A percentile compares a stretch with the other conserved stretches of the same genome.
These are phyloP conservation scores for Berkeleyomyces rouxiae DNA, from an alignment of 2,329 filamentous ascomycete genomes.

Conservation along the genomic window DNA sequence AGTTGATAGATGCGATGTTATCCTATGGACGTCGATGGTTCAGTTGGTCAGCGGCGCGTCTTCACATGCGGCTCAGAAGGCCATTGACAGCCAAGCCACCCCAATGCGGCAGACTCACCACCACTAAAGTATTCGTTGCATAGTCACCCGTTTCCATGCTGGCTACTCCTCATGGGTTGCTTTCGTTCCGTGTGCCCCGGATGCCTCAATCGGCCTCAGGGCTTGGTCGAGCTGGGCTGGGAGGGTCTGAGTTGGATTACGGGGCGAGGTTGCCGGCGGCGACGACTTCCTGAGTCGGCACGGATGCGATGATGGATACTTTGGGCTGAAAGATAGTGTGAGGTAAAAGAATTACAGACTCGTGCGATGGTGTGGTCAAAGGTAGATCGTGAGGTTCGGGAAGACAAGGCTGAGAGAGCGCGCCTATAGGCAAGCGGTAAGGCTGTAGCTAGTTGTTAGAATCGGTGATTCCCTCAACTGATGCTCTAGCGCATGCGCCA, in stretches of 20 bases:
- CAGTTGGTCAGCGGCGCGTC: slow-evolving; percentile 5
- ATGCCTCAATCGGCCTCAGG: slow-evolving; percentile 13
- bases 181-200: slow-evolving; percentile 1
- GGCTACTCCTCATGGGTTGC: slow-evolving; percentile 16
- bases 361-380: background rate
- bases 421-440: background rate
- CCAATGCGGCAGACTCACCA: slow-evolving; percentile 27
- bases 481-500: background rate
- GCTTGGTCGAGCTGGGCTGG: slow-evolving; percentile 3
- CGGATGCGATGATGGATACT: background rate
- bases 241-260: background rate
- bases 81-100: background rate
- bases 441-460: background rate
- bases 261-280: background rate
- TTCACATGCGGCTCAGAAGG: background rate
- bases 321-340: background rate
- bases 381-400: background rate
- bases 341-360: background rate
- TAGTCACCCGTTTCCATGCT: slow-evolving; percentile 49
- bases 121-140: slow-evolving; percentile 43
- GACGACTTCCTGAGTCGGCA: background rate
- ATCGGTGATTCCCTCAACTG: background rate
- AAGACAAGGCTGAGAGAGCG: background rate
- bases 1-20: slow-evolving; percentile 38
- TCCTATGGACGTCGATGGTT: slow-evolving; percentile 24